phyloP scores from a whole-genome alignment of 495 filamentous ascomycete species.

The Pseudevernia furfuracea region DNA sequence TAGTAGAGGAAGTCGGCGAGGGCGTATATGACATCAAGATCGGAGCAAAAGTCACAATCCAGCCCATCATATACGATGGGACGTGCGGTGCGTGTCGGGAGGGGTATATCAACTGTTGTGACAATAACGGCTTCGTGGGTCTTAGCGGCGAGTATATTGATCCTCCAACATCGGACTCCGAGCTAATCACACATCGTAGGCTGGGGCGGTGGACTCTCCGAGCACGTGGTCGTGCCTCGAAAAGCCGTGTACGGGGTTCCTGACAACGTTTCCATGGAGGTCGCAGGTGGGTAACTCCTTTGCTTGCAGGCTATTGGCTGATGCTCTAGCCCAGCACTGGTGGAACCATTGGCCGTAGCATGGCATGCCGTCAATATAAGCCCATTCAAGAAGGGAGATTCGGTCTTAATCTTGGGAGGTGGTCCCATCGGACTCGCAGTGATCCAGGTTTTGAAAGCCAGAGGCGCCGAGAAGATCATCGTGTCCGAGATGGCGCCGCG shows the following conservation, averaged over 20 bases:
- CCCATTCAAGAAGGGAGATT: slow-evolving; percentile 42
- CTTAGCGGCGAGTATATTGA: slow-evolving; percentile 38
- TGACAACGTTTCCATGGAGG: slow-evolving; percentile 42
- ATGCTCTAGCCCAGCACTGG: slow-evolving; percentile 34
- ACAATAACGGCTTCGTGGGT: slow-evolving; percentile 53
- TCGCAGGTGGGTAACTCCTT: slow-evolving; percentile 35
- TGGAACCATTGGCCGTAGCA: slow-evolving; percentile 57
- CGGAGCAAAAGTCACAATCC: slow-evolving; percentile 50
- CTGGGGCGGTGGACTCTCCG: slow-evolving; percentile 52
- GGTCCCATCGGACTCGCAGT: slow-evolving; percentile 58
- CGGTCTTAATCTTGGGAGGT: slow-evolving; percentile 50
- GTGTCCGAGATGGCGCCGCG: slow-evolving; percentile 46
- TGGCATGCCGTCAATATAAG: slow-evolving; percentile 58
- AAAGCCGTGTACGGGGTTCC: slow-evolving; percentile 39
- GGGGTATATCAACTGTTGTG: slow-evolving; percentile 49
- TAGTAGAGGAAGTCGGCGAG: slow-evolving; percentile 50
- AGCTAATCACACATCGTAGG: slow-evolving; percentile 26
- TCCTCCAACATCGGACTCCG: not conserved
- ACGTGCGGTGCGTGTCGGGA: slow-evolving; percentile 46
- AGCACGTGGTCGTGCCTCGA: slow-evolving; percentile 46
- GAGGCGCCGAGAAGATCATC: slow-evolving; percentile 45
- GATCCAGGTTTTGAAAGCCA: slow-evolving; percentile 48
- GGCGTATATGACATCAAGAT: slow-evolving; percentile 43
- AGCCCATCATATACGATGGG: slow-evolving; percentile 53
- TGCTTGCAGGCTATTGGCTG: not conserved